These are phyloP conservation scores for Calonectria multiphialidica DNA, from an alignment of 2,329 filamentous ascomycete species.

Conservation along the genomic window DNA sequence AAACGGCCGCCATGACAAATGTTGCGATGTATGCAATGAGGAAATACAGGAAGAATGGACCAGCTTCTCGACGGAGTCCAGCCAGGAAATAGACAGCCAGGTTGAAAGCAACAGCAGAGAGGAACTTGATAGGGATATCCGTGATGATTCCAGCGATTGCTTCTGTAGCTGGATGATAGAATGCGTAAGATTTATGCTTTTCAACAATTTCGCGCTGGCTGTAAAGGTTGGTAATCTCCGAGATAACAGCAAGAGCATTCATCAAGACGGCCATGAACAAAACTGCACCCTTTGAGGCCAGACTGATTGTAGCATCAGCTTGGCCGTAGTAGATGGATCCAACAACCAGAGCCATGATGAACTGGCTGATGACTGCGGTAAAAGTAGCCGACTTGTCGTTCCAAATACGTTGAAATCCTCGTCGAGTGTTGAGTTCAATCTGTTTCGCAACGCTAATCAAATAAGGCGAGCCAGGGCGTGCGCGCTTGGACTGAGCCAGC, in stretches of 20 bases:
- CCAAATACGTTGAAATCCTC: slow-evolving; percentile 65
- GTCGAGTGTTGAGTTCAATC: slow-evolving; percentile 61
- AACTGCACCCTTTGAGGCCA: slow-evolving; percentile 66
- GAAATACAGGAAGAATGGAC: slow-evolving; percentile 80
- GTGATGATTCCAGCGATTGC: slow-evolving; percentile 38
- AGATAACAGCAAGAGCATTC: slow-evolving; percentile 69
- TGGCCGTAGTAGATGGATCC: slow-evolving; percentile 71
- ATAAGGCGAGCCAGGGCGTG: slow-evolving; percentile 67
- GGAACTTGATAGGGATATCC: slow-evolving; percentile 55
- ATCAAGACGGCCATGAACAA: slow-evolving; percentile 72
- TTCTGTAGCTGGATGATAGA: slow-evolving; percentile 56
- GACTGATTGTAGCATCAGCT: slow-evolving; percentile 61
- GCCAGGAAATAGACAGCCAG: slow-evolving; percentile 65
- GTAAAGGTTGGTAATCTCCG: slow-evolving; percentile 64
- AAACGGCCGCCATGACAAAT: slow-evolving; percentile 71
- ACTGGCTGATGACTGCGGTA: slow-evolving; percentile 59
- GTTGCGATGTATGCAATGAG: slow-evolving; percentile 75
- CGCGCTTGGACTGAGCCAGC: slow-evolving; percentile 61
- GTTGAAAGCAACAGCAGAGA: slow-evolving; percentile 58
- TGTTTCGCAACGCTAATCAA: slow-evolving; percentile 68
- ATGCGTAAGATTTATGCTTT: slow-evolving; percentile 62
- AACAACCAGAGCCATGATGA: slow-evolving; percentile 70
- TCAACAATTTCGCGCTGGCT: slow-evolving; percentile 61
- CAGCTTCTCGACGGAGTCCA: slow-evolving; percentile 66
- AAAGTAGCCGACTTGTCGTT: slow-evolving; percentile 63